These are phyloP conservation scores for Yamadazyma diospyri DNA, from an alignment of 1,139 yeast genomes.

Conservation along the genomic window DNA sequence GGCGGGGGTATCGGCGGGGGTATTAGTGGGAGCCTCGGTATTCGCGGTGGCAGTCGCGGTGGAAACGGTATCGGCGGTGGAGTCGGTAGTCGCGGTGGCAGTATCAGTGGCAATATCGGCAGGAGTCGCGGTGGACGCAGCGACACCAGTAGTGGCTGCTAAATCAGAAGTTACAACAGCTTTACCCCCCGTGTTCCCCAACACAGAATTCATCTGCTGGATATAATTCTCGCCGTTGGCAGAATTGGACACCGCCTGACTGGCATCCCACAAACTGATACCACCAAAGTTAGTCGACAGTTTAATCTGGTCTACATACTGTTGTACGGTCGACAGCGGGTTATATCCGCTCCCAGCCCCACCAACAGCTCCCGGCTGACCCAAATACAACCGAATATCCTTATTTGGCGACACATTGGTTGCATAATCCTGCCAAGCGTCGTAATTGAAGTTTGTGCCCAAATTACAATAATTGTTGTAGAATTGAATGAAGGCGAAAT, in stretches of 20 bases:
- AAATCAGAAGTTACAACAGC: constrained; percentile 7
- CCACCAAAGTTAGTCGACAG: constrained; percentile 66
- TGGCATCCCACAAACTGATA: constrained; percentile 88
- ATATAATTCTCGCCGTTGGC: constrained; percentile 43
- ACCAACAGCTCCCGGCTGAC: constrained; percentile 66
- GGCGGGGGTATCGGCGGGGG: no score
- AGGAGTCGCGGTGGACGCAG: constrained; percentile 8
- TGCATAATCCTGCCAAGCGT: constrained; percentile 77
- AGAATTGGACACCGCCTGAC: constrained; percentile 63
- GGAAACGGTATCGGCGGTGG: constrained; percentile 10
- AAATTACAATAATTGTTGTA: constrained; percentile 84
- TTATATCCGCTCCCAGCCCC: constrained; percentile 56
- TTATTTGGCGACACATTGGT: constrained; percentile 59
- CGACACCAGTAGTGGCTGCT: constrained; percentile 6
- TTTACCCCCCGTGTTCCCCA: constrained; percentile 6
- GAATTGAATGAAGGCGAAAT: constrained; percentile 88
- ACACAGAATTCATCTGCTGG: constrained; percentile 23
- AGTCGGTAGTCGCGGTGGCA: constrained; percentile 9
- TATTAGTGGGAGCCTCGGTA: constrained; percentile 7
- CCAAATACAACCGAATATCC: constrained; percentile 61
- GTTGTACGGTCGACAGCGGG: constrained; percentile 17
- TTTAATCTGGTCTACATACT: constrained; percentile 32
- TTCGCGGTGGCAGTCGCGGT: constrained; percentile 8
- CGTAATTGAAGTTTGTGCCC: constrained; percentile 68
- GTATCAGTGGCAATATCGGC: constrained; percentile 7